phyloP scores from a whole-genome alignment of 2,329 filamentous ascomycete genomes.

The Polychaeton citri region DNA sequence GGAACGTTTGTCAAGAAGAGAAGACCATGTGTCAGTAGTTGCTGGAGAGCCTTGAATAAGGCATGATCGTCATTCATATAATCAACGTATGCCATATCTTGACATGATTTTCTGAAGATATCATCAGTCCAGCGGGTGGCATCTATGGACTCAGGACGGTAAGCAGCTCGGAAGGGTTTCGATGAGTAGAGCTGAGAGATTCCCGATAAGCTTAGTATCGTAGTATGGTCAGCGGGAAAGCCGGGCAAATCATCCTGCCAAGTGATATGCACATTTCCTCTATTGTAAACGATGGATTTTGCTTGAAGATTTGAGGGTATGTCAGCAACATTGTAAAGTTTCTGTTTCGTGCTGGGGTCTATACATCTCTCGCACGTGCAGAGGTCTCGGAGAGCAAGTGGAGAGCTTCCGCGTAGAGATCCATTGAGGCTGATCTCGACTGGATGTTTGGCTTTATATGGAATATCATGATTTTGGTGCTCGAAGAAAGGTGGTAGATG shows the following conservation, averaged over 20 bases:
- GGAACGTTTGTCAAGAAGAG: slow-evolving; percentile 68
- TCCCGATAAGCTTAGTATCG: slow-evolving; percentile 13
- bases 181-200: slow-evolving; percentile 2
- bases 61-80: slow-evolving; percentile 51
- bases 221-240: slow-evolving; percentile 29
- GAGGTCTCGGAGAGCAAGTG: slow-evolving; percentile 38
- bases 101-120: slow-evolving; percentile 35
- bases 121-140: slow-evolving; percentile 28
- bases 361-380: slow-evolving; percentile 46
- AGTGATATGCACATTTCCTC: slow-evolving; percentile 25
- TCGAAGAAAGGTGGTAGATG: too few species aligned
- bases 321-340: slow-evolving; percentile 51
- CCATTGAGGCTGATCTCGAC: neutral
- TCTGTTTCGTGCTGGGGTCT: slow-evolving; percentile 47
- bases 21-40: slow-evolving; percentile 55
- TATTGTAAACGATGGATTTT: slow-evolving; percentile 21
- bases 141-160: neutral
- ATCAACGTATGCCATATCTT: slow-evolving; percentile 52
- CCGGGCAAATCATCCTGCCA: slow-evolving; percentile 47
- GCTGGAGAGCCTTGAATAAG: slow-evolving; percentile 48
- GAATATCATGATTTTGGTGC: too few species aligned
- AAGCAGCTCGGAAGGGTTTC: slow-evolving; percentile 6
- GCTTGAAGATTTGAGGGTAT: slow-evolving; percentile 40
- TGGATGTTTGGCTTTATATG: neutral
- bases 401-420: slow-evolving; percentile 6